Percentiles rank a stretch among this genome's conserved stretches.
Evolutionary conservation across 768 basidiomycete species (phyloP).

Genomic region (Termitomyces sp.): DNA sequence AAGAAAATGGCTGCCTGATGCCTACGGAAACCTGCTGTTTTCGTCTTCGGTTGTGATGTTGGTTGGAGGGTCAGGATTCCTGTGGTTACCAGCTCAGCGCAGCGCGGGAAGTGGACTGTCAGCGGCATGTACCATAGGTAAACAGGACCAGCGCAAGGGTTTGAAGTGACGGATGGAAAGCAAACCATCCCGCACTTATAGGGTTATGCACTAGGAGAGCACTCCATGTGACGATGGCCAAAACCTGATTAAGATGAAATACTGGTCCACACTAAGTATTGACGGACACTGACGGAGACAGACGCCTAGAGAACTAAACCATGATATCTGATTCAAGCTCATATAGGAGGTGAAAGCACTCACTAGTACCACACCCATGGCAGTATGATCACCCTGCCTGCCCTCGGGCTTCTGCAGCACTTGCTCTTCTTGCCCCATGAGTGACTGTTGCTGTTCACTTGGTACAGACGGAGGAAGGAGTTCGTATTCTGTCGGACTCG

Average conservation of each 20-base stretch:
- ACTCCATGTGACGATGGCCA: conserved; percentile 13
- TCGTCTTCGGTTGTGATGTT: conserved; percentile 59
- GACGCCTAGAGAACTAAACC: neutral
- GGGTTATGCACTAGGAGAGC: conserved; percentile 8
- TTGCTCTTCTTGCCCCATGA: conserved; percentile 25
- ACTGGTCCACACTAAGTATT: neutral
- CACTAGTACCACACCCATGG: conserved; percentile 34
- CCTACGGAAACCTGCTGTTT: conserved; percentile 59
- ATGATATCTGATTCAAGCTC: neutral
- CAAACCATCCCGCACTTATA: conserved; percentile 51
- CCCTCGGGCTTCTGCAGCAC: conserved; percentile 26
- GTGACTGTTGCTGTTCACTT: conserved; percentile 8
- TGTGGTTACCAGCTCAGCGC: conserved; percentile 18
- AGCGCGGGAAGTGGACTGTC: neutral
- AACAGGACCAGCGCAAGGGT: conserved; percentile 49
- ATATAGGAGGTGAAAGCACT: conserved; percentile 6
- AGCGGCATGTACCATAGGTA: conserved; percentile 47
- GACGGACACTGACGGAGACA: conserved; percentile 1
- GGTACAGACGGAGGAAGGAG: conserved; percentile 19
- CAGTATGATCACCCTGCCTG: conserved; percentile 32
- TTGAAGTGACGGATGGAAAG: conserved; percentile 61
- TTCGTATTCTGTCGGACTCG: conserved; percentile 18
- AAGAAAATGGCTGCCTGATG: conserved; percentile 63
- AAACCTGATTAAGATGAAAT: conserved; percentile 1
- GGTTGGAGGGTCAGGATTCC: conserved; percentile 76